A percentile compares a stretch with the other conserved stretches of the same genome.
Evolutionary conservation across 1,139 yeast species (phyloP).

Genomic region (Arxiozyma heterogenica): DNA sequence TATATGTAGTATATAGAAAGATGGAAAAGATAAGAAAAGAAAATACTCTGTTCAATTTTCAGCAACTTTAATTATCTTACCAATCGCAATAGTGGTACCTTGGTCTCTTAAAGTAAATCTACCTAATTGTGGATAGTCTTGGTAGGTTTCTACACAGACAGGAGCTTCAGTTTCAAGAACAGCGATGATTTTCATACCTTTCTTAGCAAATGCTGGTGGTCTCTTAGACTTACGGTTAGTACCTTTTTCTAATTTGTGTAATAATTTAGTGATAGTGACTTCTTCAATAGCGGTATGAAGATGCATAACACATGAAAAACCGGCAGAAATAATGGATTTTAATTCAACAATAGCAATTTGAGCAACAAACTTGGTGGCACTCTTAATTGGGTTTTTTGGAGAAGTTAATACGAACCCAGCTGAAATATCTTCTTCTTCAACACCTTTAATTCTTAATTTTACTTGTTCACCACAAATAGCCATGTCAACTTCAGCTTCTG

Average conservation of each 20-base stretch:
- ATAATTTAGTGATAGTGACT: slow-evolving; percentile 68
- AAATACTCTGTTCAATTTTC: slow-evolving; percentile 16
- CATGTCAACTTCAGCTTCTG: slow-evolving; percentile 85
- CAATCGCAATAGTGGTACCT: slow-evolving; percentile 96
- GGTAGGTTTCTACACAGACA: slow-evolving; percentile 87
- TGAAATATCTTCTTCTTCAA: slow-evolving; percentile 92
- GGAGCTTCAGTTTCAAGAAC: slow-evolving; percentile 75
- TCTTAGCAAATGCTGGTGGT: slow-evolving; percentile 96
- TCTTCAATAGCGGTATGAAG: slow-evolving; percentile 98
- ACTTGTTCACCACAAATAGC: slow-evolving; percentile 98
- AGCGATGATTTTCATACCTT: slow-evolving; percentile 98
- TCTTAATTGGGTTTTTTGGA: slow-evolving; percentile 76
- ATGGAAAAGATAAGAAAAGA: not conserved
- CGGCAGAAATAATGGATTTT: slow-evolving; percentile 86
- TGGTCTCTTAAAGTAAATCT: slow-evolving; percentile 97
- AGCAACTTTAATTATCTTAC: slow-evolving; percentile 77
- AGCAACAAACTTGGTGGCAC: slow-evolving; percentile 86
- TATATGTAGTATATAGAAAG: not conserved
- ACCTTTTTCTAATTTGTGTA: slow-evolving; percentile 92
- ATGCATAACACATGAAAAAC: slow-evolving; percentile 97
- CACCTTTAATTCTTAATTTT: slow-evolving; percentile 82
- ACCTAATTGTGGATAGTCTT: slow-evolving; percentile 90
- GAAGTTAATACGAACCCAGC: slow-evolving; percentile 89
- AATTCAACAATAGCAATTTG: slow-evolving; percentile 95
- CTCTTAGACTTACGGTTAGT: slow-evolving; percentile 93